Conservation (phyloP, 2,329 filamentous ascomycete genomes). For the Xylaria sp. region DNA sequence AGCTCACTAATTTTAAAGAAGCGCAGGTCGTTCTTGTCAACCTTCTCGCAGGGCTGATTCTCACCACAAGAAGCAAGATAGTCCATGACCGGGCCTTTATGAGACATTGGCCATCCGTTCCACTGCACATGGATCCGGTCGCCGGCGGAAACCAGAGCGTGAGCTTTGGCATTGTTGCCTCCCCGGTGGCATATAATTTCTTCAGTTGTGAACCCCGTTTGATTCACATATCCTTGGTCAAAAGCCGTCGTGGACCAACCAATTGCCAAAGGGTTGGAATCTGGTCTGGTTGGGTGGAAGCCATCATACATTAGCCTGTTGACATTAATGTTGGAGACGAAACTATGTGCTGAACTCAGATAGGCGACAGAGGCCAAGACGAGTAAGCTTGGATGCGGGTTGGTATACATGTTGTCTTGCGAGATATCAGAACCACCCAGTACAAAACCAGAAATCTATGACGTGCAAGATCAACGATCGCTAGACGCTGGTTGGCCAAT, state of each 20-base stretch:
- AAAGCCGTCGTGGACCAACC: constrained; percentile 42
- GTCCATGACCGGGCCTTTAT: constrained; percentile 48
- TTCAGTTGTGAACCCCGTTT: constrained; percentile 41
- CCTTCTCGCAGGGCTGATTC: constrained; percentile 42
- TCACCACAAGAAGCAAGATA: constrained; percentile 46
- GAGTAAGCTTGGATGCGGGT: neutral
- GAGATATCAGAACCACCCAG: neutral
- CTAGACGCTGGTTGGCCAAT: neutral
- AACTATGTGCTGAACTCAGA: constrained; percentile 33
- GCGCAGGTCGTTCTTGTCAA: constrained; percentile 43
- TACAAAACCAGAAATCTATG: neutral
- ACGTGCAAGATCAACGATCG: neutral
- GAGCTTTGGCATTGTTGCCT: constrained; percentile 40
- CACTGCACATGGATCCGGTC: constrained; percentile 46
- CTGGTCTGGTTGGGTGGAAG: constrained; percentile 31
- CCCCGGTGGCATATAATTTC: constrained; percentile 49
- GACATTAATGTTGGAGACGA: constrained; percentile 39
- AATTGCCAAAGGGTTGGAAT: constrained; percentile 29
- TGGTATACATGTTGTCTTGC: constrained; percentile 14
- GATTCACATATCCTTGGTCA: constrained; percentile 51
- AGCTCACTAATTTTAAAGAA: constrained; percentile 46
- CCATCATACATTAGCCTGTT: constrained; percentile 36
- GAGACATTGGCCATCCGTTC: constrained; percentile 46
- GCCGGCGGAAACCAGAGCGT: constrained; percentile 44
- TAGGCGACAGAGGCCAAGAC: constrained; percentile 13